phyloP scores from a whole-genome alignment of 306 rosid species.

The Echinosophora koreensis region DNA sequence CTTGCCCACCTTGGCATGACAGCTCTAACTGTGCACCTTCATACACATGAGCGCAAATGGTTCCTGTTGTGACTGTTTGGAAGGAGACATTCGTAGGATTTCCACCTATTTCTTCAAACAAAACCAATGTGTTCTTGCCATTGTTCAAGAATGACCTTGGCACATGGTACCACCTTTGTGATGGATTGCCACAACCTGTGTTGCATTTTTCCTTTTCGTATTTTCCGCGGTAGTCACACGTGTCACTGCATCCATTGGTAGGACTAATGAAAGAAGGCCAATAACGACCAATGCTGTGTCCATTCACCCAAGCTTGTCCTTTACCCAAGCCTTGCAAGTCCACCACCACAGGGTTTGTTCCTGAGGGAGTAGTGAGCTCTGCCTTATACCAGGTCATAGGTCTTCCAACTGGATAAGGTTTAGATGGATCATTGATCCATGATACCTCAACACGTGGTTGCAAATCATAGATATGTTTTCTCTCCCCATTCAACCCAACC shows the following conservation, averaged over 20 bases:
- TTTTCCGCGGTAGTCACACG: conserved; percentile 31
- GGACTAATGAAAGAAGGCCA: conserved; percentile 8
- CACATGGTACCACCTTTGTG: conserved; percentile 45
- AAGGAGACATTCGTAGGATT: conserved; percentile 29
- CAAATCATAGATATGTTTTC: not conserved
- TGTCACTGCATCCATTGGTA: conserved; percentile 9
- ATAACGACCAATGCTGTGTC: conserved; percentile 39
- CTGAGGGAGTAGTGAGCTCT: conserved; percentile 8
- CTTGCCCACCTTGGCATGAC: not conserved
- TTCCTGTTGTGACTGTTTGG: conserved; percentile 11
- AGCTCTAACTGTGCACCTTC: not conserved
- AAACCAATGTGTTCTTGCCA: conserved; percentile 17
- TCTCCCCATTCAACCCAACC: conserved; percentile 40
- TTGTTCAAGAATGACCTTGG: conserved; percentile 40
- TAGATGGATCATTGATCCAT: not conserved
- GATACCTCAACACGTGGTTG: not conserved
- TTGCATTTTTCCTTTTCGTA: conserved; percentile 12
- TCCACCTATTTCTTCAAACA: conserved; percentile 45
- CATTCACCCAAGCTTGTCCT: conserved; percentile 47
- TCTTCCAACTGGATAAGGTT: not conserved
- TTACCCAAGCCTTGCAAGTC: conserved; percentile 42
- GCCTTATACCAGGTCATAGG: conserved; percentile 22
- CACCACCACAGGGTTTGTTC: conserved; percentile 41
- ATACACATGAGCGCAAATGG: conserved; percentile 19
- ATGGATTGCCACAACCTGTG: not conserved